Conservation (phyloP, 192 early-diverging fungal genomes). For the Diversispora eburnea region DNA sequence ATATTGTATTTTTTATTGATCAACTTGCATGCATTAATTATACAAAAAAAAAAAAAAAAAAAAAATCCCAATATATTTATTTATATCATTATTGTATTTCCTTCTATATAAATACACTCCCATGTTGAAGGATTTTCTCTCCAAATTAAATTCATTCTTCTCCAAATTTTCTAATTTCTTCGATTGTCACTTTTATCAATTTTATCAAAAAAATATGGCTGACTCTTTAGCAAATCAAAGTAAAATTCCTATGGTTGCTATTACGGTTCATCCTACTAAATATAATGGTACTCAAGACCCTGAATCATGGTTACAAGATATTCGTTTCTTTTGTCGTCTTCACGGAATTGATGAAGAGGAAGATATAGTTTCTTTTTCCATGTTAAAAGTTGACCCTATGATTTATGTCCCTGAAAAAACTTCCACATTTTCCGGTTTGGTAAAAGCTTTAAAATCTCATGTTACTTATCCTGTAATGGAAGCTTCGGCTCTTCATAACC, state of each 20-base stretch:
- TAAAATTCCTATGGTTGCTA: neutral
- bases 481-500: neutral
- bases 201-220: neutral
- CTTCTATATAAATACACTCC: too few species aligned
- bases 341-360: slow-evolving; percentile 10
- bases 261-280: slow-evolving; percentile 6
- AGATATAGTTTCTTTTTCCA: slow-evolving; percentile 12
- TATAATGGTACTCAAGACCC: slow-evolving; percentile 19
- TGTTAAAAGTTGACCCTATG: slow-evolving; percentile 11
- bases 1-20: too few species aligned
- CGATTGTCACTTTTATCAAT: too few species aligned
- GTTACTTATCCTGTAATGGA: neutral
- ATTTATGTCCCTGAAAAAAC: slow-evolving; percentile 4
- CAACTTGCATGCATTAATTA: too few species aligned
- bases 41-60: too few species aligned
- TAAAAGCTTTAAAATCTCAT: slow-evolving; percentile 16
- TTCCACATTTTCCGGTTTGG: slow-evolving; percentile 1
- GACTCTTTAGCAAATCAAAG: neutral
- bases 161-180: too few species aligned
- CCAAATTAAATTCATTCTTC: too few species aligned
- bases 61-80: too few species aligned
- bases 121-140: too few species aligned
- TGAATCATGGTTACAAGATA: slow-evolving; percentile 19
- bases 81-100: too few species aligned
- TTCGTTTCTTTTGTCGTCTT: slow-evolving; percentile 12